Percentiles rank a stretch among this genome's conserved stretches.
Conservation (phyloP, 441 rosid species). For the Capsella rubella region DNA sequence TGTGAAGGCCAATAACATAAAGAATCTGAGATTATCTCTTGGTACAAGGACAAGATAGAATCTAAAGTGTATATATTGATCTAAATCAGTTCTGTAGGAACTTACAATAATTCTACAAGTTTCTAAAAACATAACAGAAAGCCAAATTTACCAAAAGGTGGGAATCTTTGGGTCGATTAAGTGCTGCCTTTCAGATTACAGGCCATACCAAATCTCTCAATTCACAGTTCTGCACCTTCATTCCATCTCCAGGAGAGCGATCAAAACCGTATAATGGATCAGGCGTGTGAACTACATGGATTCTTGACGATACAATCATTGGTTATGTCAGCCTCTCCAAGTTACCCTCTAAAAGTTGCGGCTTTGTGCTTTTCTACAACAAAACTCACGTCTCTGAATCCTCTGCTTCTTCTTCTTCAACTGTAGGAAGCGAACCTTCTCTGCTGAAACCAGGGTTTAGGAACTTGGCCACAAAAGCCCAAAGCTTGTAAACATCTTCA, state of each 20-base stretch:
- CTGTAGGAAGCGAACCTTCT: slow-evolving; percentile 79
- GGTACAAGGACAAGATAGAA: neutral
- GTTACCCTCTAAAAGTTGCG: slow-evolving; percentile 25
- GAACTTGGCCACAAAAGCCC: slow-evolving; percentile 92
- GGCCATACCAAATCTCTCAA: slow-evolving; percentile 32
- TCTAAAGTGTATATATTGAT: slow-evolving; percentile 24
- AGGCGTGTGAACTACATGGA: slow-evolving; percentile 13
- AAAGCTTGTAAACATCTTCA: slow-evolving; percentile 90
- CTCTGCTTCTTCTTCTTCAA: slow-evolving; percentile 59
- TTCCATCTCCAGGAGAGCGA: slow-evolving; percentile 11
- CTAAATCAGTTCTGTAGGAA: slow-evolving; percentile 17
- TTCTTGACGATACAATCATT: slow-evolving; percentile 15
- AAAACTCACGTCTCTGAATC: slow-evolving; percentile 53
- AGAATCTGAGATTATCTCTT: neutral
- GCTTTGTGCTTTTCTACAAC: slow-evolving; percentile 22
- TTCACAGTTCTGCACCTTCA: slow-evolving; percentile 17
- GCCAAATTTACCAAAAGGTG: slow-evolving; percentile 15
- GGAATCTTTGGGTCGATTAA: slow-evolving; percentile 17
- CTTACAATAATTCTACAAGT: slow-evolving; percentile 28
- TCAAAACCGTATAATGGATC: slow-evolving; percentile 18
- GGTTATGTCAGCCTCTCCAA: slow-evolving; percentile 34
- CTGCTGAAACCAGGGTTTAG: slow-evolving; percentile 70
- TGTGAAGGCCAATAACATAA: neutral
- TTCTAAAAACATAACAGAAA: slow-evolving; percentile 14
- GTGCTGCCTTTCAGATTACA: slow-evolving; percentile 25